Base-by-base conservation (phyloP, 2,329 filamentous ascomycete species). In the Sporothrix phasma region DNA sequence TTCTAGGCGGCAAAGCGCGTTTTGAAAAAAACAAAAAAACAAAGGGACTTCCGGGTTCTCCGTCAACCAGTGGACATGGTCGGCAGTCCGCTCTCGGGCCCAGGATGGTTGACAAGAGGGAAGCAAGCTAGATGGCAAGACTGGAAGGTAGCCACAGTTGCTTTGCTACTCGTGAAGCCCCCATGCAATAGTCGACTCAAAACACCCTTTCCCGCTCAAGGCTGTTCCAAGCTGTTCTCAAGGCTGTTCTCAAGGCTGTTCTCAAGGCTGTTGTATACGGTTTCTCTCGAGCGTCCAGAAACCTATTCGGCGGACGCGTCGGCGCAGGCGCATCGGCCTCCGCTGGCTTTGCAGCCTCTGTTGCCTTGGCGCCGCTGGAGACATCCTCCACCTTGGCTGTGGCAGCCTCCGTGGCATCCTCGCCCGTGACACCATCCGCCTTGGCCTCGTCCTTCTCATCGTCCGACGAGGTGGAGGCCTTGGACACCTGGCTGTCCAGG, bases 401-500 rank as follows among this genome's bases (percentile, higher is more conserved):
- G 29, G 49, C 62, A 6, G 29, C 45, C 22, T 24, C 29, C 7
- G 56, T 17, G 41, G 56, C 39, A 39, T 37, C 15, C 31, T 59
- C 34, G 19, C 10, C 51, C 39, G 65, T 58, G 6, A n/a, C 49
- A 26, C 34, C 41, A 15, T 61, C 61, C 3, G 15, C 45, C 31
- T 62, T 56, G 46, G 47, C 29, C 13, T 60, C 65, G 47, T 61
- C 66, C 22, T 63, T 45, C 29, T 65, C 51, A 17, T 62, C 63
- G 39, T 65, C 64, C 10, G 65, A 37, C 24, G 68, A 64, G 15
- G 71, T 69, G 5, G 80, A 75, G 65, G 79, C 80, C 78, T 90
- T 92, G 73, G 85, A 84, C 66, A 94, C 89, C 78, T 96, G 91
- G 75, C 88, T 92, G 69, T 85, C 87, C 68, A 92, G 81, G 73